These are phyloP conservation scores for Trichosporon ovoides DNA, from an alignment of 1,284 basidiomycete genomes.

Conservation along the genomic window DNA sequence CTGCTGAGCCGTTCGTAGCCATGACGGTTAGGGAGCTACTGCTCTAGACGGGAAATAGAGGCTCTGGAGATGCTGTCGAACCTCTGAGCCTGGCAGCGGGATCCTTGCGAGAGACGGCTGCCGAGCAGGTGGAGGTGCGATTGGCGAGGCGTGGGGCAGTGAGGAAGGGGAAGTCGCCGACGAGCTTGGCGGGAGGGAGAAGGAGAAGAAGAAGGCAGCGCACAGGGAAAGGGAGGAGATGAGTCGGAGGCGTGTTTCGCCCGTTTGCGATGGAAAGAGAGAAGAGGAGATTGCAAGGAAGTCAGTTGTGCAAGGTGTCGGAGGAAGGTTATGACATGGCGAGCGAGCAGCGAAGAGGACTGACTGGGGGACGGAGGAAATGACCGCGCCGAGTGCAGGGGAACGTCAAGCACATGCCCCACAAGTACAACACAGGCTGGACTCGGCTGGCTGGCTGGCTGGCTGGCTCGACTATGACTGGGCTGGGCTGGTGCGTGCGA, in stretches of 20 bases:
- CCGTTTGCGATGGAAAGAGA: neutral
- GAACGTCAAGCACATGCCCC: slow-evolving; percentile 2
- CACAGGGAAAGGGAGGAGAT: neutral
- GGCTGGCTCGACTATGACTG: neutral
- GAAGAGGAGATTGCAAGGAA: neutral
- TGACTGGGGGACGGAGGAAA: slow-evolving; percentile 1
- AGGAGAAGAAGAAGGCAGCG: too few species aligned
- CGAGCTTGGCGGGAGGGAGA: neutral
- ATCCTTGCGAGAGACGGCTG: neutral
- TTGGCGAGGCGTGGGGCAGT: neutral
- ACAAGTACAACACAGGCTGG: neutral
- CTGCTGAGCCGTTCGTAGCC: slow-evolving; percentile 29
- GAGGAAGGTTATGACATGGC: neutral
- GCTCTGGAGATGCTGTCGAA: neutral
- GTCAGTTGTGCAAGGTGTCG: neutral
- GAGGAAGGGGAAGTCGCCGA: neutral
- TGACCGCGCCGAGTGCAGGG: slow-evolving; percentile 3
- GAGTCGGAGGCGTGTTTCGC: neutral
- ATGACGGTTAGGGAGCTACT: slow-evolving; percentile 13
- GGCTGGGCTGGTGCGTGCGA: too few species aligned
- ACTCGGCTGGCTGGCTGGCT: too few species aligned
- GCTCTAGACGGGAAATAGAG: neutral
- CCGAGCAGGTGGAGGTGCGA: neutral
- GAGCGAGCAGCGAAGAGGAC: neutral
- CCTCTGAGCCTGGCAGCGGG: slow-evolving; percentile 3